Evolutionary conservation across 1,139 yeast species (phyloP).

Genomic region (Scheffersomyces segobiensis): DNA sequence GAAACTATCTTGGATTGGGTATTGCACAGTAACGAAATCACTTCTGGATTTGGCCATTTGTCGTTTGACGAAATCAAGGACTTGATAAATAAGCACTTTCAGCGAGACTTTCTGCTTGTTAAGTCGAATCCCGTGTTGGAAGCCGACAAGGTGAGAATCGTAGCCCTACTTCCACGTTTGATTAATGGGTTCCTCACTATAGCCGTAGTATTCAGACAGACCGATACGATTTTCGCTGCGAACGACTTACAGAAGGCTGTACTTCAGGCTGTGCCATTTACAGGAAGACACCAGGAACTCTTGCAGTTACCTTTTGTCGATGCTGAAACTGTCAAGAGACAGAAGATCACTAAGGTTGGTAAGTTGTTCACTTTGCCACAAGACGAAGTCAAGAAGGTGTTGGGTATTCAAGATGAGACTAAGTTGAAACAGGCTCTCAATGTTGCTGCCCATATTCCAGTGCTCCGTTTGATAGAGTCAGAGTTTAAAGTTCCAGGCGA

Average conservation of each 20-base stretch:
- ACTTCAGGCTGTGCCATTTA: constrained; percentile 73
- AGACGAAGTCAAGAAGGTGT: constrained; percentile 53
- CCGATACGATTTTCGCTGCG: constrained; percentile 62
- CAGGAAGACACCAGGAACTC: constrained; percentile 58
- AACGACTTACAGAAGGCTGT: constrained; percentile 71
- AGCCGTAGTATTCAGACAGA: constrained; percentile 74
- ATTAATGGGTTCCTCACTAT: constrained; percentile 78
- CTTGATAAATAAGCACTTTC: constrained; percentile 57
- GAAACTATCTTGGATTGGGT: constrained; percentile 63
- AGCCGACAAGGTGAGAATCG: constrained; percentile 52
- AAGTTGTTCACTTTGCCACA: constrained; percentile 61
- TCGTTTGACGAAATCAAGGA: constrained; percentile 47
- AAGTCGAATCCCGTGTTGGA: constrained; percentile 26
- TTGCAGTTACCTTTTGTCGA: constrained; percentile 81
- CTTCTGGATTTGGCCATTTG: constrained; percentile 38
- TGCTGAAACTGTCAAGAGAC: constrained; percentile 37
- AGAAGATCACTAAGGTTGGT: constrained; percentile 60
- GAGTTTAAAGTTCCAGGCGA: constrained; percentile 91
- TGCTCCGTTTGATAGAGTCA: constrained; percentile 66
- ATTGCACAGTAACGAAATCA: constrained; percentile 64
- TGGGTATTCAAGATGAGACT: constrained; percentile 54
- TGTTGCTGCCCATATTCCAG: constrained; percentile 69
- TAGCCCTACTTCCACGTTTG: constrained; percentile 64
- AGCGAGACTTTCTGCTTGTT: constrained; percentile 42
- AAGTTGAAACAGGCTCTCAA: constrained; percentile 51